phyloP scores from a whole-genome alignment of 768 basidiomycete genomes.

The Serendipita vermifera region DNA sequence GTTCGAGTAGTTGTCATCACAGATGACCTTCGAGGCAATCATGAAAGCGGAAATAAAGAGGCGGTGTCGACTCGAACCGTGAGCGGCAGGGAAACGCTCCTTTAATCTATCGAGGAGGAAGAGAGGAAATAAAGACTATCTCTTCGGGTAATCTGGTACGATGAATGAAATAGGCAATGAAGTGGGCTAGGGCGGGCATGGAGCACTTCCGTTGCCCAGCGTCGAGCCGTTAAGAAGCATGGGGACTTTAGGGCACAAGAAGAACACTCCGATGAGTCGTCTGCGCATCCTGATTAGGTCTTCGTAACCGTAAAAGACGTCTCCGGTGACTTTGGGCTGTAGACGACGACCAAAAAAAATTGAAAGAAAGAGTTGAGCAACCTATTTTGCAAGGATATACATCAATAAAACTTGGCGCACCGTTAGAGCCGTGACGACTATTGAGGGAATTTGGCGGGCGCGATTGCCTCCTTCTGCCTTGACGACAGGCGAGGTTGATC shows the following conservation, averaged over 20 bases:
- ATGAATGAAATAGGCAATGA: conserved; percentile 83
- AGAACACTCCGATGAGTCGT: conserved; percentile 72
- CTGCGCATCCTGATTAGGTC: conserved; percentile 53
- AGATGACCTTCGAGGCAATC: conserved; percentile 25
- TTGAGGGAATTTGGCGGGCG: too few species aligned
- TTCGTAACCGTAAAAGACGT: too few species aligned
- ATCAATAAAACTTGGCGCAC: too few species aligned
- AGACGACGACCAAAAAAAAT: too few species aligned
- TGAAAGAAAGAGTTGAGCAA: too few species aligned
- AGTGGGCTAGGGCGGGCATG: conserved; percentile 52
- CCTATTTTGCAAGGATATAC: too few species aligned
- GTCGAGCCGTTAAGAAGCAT: conserved; percentile 24
- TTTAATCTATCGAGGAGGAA: conserved; percentile 31
- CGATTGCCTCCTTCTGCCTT: too few species aligned
- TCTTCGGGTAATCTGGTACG: conserved; percentile 56
- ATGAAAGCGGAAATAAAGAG: conserved; percentile 35
- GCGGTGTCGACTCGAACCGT: conserved; percentile 32
- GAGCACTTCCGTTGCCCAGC: background rate
- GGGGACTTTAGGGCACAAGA: conserved; percentile 74
- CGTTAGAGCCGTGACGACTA: too few species aligned
- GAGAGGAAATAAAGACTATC: conserved; percentile 39
- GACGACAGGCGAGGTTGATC: too few species aligned
- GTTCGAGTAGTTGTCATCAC: conserved; percentile 38
- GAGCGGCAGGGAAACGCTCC: conserved; percentile 32
- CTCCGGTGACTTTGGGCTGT: too few species aligned